Evolutionary conservation across 768 basidiomycete species (phyloP), one percentile per base, ranked within the genome.

Genomic region (Podaxis pistillaris): DNA sequence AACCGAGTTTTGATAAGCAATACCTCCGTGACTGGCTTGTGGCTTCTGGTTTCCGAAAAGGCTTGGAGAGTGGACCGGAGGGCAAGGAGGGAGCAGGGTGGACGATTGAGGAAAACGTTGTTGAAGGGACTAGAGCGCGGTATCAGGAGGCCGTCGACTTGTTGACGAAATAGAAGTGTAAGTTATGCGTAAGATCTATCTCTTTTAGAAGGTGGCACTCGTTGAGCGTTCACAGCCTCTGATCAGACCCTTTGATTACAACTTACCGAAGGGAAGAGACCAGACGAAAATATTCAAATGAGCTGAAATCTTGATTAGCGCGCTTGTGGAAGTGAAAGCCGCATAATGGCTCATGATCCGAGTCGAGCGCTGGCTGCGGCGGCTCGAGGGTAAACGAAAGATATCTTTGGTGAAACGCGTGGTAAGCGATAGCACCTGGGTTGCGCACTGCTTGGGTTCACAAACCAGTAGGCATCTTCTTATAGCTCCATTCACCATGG

Each of bases 1-100:
- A 97, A 75, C 85, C 89, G 19, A 94, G 93, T 70, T 98, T 97
- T 70, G 97, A 98, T 74, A 99, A 98, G 76, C 97, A 99, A 75
- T 98, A 91, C 69, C 77, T 98, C 60, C 81, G 97, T 19, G 96
- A 98, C 71, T 93, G 94, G 89, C 78, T 99, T 30, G 88, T 88
- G 11, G 70, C 76, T 28, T 76, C 78, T 6, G 94, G 94, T 0
- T 94, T 92, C 71, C 79, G 75, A 66, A 90, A 89, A 70, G 92
- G 92, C 1, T 73, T 92, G n/a, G 93, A 94, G 72, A 82, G 77
- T 56, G 93, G 92, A 12, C 85, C 84, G 0, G 78, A 84, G 63
- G 86, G 88, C 33, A 79, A 84, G 58, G 82, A 83, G 64, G 84
- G 86, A 13, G 79, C 87, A 54, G 94, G 93, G 5, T 97, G 96